Evolutionary conservation across 352 stramenopile species (phyloP), one percentile per base, ranked within the genome.

Genomic region (Pythium grandisporangium): DNA sequence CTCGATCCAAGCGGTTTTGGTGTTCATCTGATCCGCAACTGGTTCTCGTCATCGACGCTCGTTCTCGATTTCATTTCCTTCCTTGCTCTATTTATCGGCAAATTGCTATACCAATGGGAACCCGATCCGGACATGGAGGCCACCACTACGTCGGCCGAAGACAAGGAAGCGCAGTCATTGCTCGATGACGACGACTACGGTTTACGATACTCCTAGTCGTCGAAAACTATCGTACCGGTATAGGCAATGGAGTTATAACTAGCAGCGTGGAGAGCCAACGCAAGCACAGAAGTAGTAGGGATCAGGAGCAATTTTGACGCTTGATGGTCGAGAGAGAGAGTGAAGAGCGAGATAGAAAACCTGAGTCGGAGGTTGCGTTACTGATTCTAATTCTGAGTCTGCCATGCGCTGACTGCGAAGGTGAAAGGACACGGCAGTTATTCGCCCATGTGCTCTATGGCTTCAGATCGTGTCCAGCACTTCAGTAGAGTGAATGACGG

Each of bases 61-160:
- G 58, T 86, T 34, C 36, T 61, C 20, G 76, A 89, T 30, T 71
- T 85, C 13, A 59, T 88, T 29, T 69, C 74, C 6, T 91, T 84
- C 50, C 17, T 75, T 14, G 64, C 73, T 12, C 70, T 89, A 21
- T 63, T 86, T 37, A 62, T 63, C 5, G 75, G 75, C 19, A 86
- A 86, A 41, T 49, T 81, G 11, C 54, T 93, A 27, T 91, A 79
- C 48, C 75, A 88, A 39, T 93, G 77, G 80, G 73, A 93, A 32
- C 51, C 70, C 3, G 72, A 87, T 52, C 75, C 72, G 35, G 72
- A 83, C 14, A 73, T 83, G 24, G 70, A 91, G 54, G 77, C 77
- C 20, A 91, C 75, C 20, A 93, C 80, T 21, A 70, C 68, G 36
- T 91, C 77, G 11, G 80, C 77, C 8, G 80, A 88, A 32, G 80